Evolutionary conservation across 768 basidiomycete species (phyloP).

Genomic region (Trametes elegans): DNA sequence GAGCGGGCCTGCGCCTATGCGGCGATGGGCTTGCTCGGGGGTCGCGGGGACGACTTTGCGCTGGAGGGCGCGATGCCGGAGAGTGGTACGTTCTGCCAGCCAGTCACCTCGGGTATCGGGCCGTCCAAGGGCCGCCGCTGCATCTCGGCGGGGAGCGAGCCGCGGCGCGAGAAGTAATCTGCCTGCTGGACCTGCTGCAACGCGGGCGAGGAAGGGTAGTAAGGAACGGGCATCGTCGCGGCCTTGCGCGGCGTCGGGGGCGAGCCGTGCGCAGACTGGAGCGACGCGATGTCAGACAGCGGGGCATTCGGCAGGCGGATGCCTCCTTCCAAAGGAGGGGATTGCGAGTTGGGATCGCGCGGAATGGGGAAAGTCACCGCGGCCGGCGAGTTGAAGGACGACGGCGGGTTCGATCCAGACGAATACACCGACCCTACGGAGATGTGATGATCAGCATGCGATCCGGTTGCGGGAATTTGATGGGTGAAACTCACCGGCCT

Average conservation of each 20-base stretch:
- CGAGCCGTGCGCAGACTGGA: constrained; percentile 26
- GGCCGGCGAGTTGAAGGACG: constrained; percentile 67
- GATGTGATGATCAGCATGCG: constrained; percentile 15
- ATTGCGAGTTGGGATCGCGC: constrained; percentile 41
- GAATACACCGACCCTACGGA: constrained; percentile 43
- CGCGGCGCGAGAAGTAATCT: constrained; percentile 28
- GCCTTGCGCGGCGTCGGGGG: constrained; percentile 30
- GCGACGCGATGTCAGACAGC: constrained; percentile 64
- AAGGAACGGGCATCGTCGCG: constrained; percentile 27
- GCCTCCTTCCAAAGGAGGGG: constrained; percentile 45
- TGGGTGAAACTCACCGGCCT: constrained; percentile 54
- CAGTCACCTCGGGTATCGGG: constrained; percentile 33
- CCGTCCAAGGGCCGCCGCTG: constrained; percentile 18
- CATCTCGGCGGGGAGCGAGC: constrained; percentile 24
- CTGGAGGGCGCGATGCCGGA: constrained; percentile 25
- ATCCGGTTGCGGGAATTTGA: not conserved
- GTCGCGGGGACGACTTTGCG: constrained; percentile 21
- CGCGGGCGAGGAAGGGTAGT: constrained; percentile 19
- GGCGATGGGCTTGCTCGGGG: constrained; percentile 26
- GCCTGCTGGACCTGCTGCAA: constrained; percentile 17
- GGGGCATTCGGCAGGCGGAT: constrained; percentile 77
- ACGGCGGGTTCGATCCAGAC: constrained; percentile 56
- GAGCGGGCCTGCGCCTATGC: constrained; percentile 13
- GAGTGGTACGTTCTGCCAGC: constrained; percentile 35
- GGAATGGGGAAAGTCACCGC: constrained; percentile 59